Conservation (phyloP, 805 yeast species). For the Lipomyces sp. region DNA sequence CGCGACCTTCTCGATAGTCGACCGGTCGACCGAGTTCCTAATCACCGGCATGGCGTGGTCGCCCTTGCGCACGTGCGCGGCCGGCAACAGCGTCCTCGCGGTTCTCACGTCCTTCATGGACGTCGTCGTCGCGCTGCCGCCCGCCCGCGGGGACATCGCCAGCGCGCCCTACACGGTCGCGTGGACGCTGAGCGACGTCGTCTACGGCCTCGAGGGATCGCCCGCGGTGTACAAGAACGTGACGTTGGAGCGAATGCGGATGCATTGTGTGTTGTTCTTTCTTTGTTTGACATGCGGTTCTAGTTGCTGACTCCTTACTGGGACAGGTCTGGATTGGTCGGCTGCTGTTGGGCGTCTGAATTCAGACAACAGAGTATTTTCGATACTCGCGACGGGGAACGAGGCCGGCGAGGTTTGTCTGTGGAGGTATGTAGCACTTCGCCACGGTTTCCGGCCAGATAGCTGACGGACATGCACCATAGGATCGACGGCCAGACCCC, state of each 20-base stretch:
- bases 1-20: not conserved
- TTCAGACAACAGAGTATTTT: not conserved
- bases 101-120: constrained; percentile 1
- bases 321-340: constrained; percentile 21
- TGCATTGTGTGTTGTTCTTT: constrained; percentile 10
- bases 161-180: constrained; percentile 2
- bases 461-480: not conserved
- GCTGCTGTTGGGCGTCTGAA: not conserved
- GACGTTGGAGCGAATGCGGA: constrained; percentile 8
- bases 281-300: no score
- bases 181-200: not conserved
- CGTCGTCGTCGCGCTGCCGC: not conserved
- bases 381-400: constrained; percentile 23
- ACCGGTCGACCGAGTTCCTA: not conserved
- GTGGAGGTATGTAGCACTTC: constrained; percentile 4
- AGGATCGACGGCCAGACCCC: not conserved
- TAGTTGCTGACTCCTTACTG: not conserved
- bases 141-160: not conserved
- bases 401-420: constrained; percentile 17
- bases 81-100: constrained; percentile 2
- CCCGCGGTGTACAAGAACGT: not conserved
- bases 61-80: constrained; percentile 1
- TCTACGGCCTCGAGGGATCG: not conserved
- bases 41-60: constrained; percentile 7
- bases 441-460: not conserved